Evolutionary conservation across 106 monocot genomes (phyloP), one percentile per base, ranked within the genome.

Genomic region (Phalaenopsis equestris): DNA sequence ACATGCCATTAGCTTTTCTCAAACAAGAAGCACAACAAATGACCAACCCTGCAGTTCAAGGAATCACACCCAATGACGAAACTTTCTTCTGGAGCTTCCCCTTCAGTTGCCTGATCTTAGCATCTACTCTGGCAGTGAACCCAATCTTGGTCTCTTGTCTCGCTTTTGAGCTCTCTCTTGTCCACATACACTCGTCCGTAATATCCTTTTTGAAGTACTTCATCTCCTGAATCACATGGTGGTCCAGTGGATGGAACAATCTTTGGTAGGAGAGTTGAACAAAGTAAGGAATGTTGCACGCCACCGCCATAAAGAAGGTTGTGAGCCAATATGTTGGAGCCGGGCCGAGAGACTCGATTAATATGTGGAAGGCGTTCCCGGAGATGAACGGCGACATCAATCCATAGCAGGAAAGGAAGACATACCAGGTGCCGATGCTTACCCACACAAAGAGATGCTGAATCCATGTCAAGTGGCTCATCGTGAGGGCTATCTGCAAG

Each of bases 391-490:
- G 82, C 3, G 87, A 74, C 2, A 80, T 76, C 67, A 82, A 78
- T 56, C 91, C 89, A 65, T 89, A 92, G 55, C 77, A 84, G 6
- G 85, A 57, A 49, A 92, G 77, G 77, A 92, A 92, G 43, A 89
- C 75, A 47, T 92, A 92, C 91, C 89, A 92, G 10, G 91, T 79
- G 17, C 80, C 45, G 16, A 92, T 74, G 77, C 89, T 89, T 14
- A 89, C 89, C 91, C 91, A 92, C 23, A 92, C 89, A 41, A 92
- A 92, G 75, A 83, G 52, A 76, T 92, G 91, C 49, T 89, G 91
- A 75, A 92, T 89, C 91, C 91, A 92, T 0, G 91, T 92, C 78
- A 92, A 92, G 58, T 92, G 91, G 82, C 91, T 92, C 87, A 87
- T 92, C 4, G 80, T 92, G 38, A 92, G 83, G 23, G 89, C 89